A percentile compares a stretch with the other conserved stretches of the same genome.
Evolutionary conservation across 257 asterid species (phyloP).

Genomic region (Nicotiana obtusifolia): DNA sequence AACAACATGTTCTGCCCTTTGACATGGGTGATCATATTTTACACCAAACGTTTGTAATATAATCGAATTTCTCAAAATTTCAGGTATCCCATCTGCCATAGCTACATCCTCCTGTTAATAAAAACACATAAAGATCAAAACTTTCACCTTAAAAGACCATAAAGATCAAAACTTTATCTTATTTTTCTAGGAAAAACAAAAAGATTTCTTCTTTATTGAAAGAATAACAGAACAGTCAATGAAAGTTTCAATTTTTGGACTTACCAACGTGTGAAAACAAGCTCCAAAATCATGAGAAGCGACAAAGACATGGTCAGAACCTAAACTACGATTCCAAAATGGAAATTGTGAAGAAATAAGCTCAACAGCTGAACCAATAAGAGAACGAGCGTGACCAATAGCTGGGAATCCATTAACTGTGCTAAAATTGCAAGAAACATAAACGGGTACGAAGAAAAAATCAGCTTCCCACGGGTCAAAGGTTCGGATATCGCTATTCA

Average conservation of each 20-base stretch:
- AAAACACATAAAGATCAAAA: background rate
- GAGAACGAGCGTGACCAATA: slow-evolving; percentile 77
- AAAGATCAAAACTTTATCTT: too few species aligned
- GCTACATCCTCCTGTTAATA: slow-evolving; percentile 73
- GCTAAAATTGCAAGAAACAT: slow-evolving; percentile 90
- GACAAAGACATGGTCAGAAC: slow-evolving; percentile 84
- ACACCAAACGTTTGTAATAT: slow-evolving; percentile 87
- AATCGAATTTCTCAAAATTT: slow-evolving; percentile 53
- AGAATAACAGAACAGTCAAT: background rate
- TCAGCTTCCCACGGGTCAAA: slow-evolving; percentile 67
- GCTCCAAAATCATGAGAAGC: slow-evolving; percentile 97
- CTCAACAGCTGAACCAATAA: slow-evolving; percentile 45
- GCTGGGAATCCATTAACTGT: slow-evolving; percentile 85
- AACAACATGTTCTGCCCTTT: slow-evolving; percentile 67
- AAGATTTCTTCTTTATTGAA: background rate
- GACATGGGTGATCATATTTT: slow-evolving; percentile 70
- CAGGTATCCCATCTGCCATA: slow-evolving; percentile 67
- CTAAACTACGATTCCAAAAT: slow-evolving; percentile 82
- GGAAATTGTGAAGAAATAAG: slow-evolving; percentile 48
- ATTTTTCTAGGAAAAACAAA: background rate
- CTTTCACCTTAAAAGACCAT: background rate
- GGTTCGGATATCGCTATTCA: slow-evolving; percentile 42
- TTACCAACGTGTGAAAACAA: slow-evolving; percentile 90
- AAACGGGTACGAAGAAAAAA: slow-evolving; percentile 86
- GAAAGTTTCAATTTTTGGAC: background rate